phyloP scores from a whole-genome alignment of 2,329 filamentous ascomycete species.

The Ophiostoma piceae region DNA sequence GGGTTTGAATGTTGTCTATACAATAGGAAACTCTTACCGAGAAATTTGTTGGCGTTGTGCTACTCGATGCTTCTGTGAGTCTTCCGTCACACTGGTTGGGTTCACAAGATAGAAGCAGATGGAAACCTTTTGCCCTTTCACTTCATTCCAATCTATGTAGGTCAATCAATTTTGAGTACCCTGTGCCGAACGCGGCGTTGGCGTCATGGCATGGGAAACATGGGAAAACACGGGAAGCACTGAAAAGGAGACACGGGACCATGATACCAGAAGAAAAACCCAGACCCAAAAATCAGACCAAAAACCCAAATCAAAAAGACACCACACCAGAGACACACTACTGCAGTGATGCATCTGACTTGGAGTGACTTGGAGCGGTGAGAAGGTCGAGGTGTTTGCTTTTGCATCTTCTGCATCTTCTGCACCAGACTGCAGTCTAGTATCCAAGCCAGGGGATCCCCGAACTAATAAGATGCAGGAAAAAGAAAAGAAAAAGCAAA shows the following conservation, averaged over 20 bases:
- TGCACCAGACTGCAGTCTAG: neutral
- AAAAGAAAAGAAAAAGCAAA: no score
- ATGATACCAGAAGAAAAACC: neutral
- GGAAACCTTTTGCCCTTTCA: neutral
- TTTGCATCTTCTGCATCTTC: neutral
- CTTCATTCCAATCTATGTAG: no score
- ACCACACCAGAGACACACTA: neutral
- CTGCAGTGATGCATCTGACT: neutral
- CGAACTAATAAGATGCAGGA: neutral
- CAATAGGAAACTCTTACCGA: neutral
- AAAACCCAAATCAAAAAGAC: conserved; percentile 11
- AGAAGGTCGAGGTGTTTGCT: neutral
- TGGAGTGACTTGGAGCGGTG: conserved; percentile 9
- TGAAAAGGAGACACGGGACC: neutral
- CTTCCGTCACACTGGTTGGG: neutral
- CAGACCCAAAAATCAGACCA: neutral
- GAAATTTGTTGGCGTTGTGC: neutral
- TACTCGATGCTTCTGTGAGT: neutral
- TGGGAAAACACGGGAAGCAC: neutral
- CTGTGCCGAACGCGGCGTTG: neutral
- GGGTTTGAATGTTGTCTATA: no score
- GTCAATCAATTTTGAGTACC: no score
- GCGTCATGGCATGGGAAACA: neutral
- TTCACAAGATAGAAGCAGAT: neutral
- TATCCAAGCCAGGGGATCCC: neutral